Conservation (phyloP, 2,329 filamentous ascomycete species). For the Alternaria ventricosa region DNA sequence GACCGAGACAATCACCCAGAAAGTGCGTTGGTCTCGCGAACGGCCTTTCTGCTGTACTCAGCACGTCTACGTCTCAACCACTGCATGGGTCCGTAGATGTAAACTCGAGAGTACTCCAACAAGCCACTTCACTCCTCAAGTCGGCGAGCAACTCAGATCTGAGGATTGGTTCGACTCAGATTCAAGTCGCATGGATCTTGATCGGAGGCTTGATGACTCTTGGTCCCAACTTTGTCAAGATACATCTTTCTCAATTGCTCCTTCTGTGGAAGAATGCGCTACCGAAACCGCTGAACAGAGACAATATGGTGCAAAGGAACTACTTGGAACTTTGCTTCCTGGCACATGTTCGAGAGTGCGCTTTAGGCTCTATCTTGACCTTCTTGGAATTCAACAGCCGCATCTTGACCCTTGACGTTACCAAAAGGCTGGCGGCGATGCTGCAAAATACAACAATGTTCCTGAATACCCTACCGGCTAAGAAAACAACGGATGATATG, state of each 20-base stretch:
- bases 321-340: constrained; percentile 90
- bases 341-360: constrained; percentile 92
- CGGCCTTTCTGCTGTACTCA: constrained; percentile 87
- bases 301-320: constrained; percentile 83
- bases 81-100: constrained; percentile 95
- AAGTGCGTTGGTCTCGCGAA: constrained; percentile 91
- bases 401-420: constrained; percentile 90
- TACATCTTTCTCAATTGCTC: constrained; percentile 91
- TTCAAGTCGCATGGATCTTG: constrained; percentile 97
- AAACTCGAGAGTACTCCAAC: constrained; percentile 86
- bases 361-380: constrained; percentile 85
- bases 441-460: constrained; percentile 93
- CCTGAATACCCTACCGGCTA: constrained; percentile 80
- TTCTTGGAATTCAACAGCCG: constrained; percentile 94
- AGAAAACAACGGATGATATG: constrained; percentile 86
- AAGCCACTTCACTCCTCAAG: constrained; percentile 91
- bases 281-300: constrained; percentile 90
- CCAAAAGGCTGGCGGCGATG: constrained; percentile 91
- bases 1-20: constrained; percentile 77
- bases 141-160: constrained; percentile 90
- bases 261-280: constrained; percentile 97
- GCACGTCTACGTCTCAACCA: constrained; percentile 85
- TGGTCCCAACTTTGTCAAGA: constrained; percentile 98
- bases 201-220: constrained; percentile 97
- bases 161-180: constrained; percentile 88